Conservation (phyloP, 495 filamentous ascomycete genomes). For the Xylaria grammica region DNA sequence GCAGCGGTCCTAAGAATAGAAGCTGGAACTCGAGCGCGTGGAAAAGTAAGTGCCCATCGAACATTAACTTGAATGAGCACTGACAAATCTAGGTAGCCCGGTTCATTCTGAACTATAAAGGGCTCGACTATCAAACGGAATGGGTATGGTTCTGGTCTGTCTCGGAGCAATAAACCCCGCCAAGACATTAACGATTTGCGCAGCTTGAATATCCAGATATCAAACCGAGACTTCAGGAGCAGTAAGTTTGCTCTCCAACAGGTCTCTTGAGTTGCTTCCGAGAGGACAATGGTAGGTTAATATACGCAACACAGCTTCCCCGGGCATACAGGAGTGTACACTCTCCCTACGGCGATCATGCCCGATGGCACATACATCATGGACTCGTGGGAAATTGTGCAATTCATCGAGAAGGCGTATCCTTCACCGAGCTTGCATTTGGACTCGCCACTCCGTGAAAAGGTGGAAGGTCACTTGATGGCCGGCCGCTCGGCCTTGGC, state of each 20-base stretch:
- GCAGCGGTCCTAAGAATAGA: constrained; percentile 39
- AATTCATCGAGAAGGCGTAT: constrained; percentile 55
- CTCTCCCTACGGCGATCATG: constrained; percentile 57
- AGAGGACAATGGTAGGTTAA: constrained; percentile 8
- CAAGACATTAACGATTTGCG: background rate
- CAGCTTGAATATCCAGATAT: constrained; percentile 65
- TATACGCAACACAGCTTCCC: constrained; percentile 42
- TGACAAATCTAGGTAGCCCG: constrained; percentile 50
- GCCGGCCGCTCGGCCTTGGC: constrained; percentile 13
- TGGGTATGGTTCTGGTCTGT: constrained; percentile 47
- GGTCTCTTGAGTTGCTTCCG: background rate
- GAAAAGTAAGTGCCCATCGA: constrained; percentile 54
- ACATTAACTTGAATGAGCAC: background rate
- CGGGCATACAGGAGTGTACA: constrained; percentile 45
- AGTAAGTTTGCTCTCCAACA: constrained; percentile 36
- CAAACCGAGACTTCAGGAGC: constrained; percentile 47
- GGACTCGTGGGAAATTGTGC: constrained; percentile 60
- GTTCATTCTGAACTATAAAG: constrained; percentile 64
- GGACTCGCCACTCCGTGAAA: constrained; percentile 48
- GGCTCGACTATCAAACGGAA: constrained; percentile 65
- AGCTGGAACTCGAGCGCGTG: constrained; percentile 65
- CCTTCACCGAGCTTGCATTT: constrained; percentile 59
- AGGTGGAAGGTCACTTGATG: constrained; percentile 35
- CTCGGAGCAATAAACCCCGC: background rate
- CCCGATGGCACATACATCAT: constrained; percentile 60